Evolutionary conservation across 1,284 basidiomycete genomes (phyloP).

Genomic region (Anthracocystis setariae): DNA sequence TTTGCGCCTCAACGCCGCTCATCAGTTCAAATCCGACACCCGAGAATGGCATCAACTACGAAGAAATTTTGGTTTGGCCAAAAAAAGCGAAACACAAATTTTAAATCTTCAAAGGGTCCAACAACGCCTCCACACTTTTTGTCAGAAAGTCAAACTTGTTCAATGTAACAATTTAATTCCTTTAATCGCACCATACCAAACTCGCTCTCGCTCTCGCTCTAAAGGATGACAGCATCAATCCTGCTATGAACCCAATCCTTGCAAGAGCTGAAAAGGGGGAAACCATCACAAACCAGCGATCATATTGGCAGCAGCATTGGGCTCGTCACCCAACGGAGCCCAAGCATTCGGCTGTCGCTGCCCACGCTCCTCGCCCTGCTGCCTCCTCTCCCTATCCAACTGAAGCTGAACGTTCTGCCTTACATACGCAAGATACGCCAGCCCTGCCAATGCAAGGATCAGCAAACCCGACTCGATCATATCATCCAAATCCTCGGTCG

Average conservation of each 20-base stretch:
- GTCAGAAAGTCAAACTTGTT: too few species aligned
- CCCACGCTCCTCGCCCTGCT: conserved; percentile 20
- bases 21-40: too few species aligned
- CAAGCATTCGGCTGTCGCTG: conserved; percentile 26
- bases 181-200: too few species aligned
- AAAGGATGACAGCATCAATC: too few species aligned
- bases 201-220: too few species aligned
- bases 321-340: conserved; percentile 33
- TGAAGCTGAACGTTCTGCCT: conserved; percentile 55
- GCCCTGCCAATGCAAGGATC: conserved; percentile 51
- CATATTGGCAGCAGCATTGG: conserved; percentile 38
- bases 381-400: conserved; percentile 43
- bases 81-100: too few species aligned
- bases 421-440: conserved; percentile 54
- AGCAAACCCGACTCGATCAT: conserved; percentile 58
- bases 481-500: conserved; percentile 50
- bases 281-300: conserved; percentile 19
- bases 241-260: too few species aligned
- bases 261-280: too few species aligned
- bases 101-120: conserved; percentile 8
- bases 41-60: too few species aligned
- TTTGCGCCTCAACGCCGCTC: conserved; percentile 7
- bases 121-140: conserved; percentile 3
- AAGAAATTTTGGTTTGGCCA: conserved; percentile 18
- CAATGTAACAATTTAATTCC: too few species aligned